phyloP scores from a whole-genome alignment of 139 green algal species.

The Asterochloris sp. region DNA sequence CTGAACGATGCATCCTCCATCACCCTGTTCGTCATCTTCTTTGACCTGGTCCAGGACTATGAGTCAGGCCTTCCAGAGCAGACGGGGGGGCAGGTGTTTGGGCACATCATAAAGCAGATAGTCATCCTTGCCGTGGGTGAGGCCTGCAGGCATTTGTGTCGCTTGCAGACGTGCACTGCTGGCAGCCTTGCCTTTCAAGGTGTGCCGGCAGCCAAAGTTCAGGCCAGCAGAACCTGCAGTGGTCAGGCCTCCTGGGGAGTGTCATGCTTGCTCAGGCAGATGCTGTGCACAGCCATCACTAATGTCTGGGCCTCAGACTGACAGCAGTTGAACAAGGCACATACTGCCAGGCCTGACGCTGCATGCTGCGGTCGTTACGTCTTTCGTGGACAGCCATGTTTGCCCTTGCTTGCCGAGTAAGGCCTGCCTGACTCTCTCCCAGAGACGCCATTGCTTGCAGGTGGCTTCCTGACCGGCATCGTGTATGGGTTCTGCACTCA shows the following conservation, averaged over 20 bases:
- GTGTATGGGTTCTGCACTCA: conserved; percentile 42
- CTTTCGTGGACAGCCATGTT: too few relatives aligned
- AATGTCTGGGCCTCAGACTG: too few relatives aligned
- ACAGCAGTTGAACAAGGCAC: too few relatives aligned
- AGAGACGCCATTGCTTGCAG: conserved; percentile 4
- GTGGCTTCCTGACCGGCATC: conserved; percentile 57
- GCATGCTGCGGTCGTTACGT: too few relatives aligned
- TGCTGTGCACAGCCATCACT: too few relatives aligned
- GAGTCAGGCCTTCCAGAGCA: neutral
- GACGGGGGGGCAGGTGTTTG: conserved; percentile 19
- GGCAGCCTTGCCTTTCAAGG: neutral
- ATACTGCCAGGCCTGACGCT: too few relatives aligned
- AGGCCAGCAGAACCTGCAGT: too few relatives aligned
- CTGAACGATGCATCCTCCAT: conserved; percentile 83
- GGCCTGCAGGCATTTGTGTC: neutral
- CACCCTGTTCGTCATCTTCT: conserved; percentile 80
- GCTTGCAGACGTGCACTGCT: neutral
- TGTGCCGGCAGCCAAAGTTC: too few relatives aligned
- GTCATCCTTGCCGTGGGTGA: conserved; percentile 32
- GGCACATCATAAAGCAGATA: conserved; percentile 33
- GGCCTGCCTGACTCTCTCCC: too few relatives aligned
- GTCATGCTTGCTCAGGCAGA: too few relatives aligned
- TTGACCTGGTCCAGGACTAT: conserved; percentile 30
- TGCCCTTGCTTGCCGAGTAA: too few relatives aligned
- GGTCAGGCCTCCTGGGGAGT: too few relatives aligned